Evolutionary conservation across 2,329 filamentous ascomycete species (phyloP), one percentile per base, ranked within the genome.

Genomic region (Calonectria fujianensis): DNA sequence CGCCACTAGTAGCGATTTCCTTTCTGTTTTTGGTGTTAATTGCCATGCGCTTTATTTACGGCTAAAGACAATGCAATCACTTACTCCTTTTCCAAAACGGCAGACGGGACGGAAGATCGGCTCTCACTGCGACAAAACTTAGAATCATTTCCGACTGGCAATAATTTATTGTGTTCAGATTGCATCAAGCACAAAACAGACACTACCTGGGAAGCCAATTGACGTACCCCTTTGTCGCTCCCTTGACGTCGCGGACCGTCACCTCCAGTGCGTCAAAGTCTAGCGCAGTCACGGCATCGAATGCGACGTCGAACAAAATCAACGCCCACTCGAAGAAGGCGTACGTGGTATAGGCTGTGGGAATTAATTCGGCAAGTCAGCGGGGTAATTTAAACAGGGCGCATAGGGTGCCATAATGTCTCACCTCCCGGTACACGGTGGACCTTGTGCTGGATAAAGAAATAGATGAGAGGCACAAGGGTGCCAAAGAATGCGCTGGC

Each of bases 361-460:
- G 32, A 59, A 54, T 50, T 31, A 59, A 54, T 50, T 32, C 68
- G 51, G 32, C 57, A 37, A 70, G 74, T 74, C 73, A 82, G 78
- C 74, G 67, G 68, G 70, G 69, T 52, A 48, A 24, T 57, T 35
- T 29, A 29, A 18, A 37, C 54, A 32, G 57, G 39, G 9, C 16
- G 3, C 41, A 32, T 10, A 41, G 57, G 16, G 59, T 24, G 35
- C 41, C 50, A 48, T n/a, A 29, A 65, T 69, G 45, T 73, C 93
- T 85, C 89, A 98, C 96, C 97, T 90, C 97, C 97, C 73, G 97
- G 90, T 75, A 98, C 92, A 74, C 93, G 95, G 85, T 99, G 96
- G 68, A 99, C 95, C 86, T 99, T 99, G 89, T 99, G 97, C 85
- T 98, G 97, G 77, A 99, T 98, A 84, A 98, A 99, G 84, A 96